These are phyloP conservation scores for Davidsoniella virescens DNA, from an alignment of 2,329 filamentous ascomycete species.

Conservation along the genomic window DNA sequence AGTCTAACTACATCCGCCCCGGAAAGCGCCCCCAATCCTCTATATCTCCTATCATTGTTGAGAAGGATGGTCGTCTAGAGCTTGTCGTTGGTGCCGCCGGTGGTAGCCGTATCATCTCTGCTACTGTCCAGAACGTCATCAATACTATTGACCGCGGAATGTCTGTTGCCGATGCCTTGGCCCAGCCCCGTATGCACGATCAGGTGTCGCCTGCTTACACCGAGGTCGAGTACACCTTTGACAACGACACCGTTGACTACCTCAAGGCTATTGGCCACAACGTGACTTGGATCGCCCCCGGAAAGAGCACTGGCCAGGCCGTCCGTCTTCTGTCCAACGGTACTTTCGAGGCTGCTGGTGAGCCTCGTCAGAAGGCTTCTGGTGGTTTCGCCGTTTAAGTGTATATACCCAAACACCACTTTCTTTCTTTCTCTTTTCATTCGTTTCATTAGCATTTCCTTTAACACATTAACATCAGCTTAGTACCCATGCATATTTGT, in stretches of 20 bases:
- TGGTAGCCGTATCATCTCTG: conserved; percentile 69
- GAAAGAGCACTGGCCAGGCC: conserved; percentile 56
- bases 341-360: conserved; percentile 63
- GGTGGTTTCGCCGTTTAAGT: conserved; percentile 41
- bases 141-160: conserved; percentile 54
- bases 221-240: conserved; percentile 54
- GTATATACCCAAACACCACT: too few relatives aligned
- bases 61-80: conserved; percentile 52
- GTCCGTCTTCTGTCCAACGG: conserved; percentile 47
- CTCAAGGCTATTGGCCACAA: conserved; percentile 55
- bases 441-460: neutral
- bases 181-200: conserved; percentile 59
- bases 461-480: neutral
- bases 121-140: conserved; percentile 63
- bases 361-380: conserved; percentile 63
- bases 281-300: conserved; percentile 51
- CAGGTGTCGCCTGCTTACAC: conserved; percentile 58
- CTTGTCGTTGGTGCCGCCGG: conserved; percentile 64
- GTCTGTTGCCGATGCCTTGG: conserved; percentile 46
- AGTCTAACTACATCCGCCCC: conserved; percentile 60
- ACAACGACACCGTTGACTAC: conserved; percentile 52
- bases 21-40: conserved; percentile 66
- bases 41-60: conserved; percentile 63
- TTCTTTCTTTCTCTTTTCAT: neutral
- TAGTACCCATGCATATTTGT: too few relatives aligned